These are phyloP conservation scores for Picea abies DNA, from an alignment of 83 land plant species.

Conservation along the genomic window DNA sequence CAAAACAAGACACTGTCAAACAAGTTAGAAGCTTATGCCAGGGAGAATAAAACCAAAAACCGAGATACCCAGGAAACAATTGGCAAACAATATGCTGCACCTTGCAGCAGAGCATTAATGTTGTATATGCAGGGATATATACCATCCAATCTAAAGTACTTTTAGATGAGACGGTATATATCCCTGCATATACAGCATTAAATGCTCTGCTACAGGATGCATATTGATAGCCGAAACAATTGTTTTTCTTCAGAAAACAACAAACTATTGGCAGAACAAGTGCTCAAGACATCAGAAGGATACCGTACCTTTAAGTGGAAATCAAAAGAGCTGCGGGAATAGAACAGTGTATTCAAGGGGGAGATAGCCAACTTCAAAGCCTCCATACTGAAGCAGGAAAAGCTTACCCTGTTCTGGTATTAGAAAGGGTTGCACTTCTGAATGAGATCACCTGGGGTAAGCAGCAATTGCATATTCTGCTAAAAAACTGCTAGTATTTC, in stretches of 20 bases:
- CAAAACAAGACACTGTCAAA: constrained; percentile 36
- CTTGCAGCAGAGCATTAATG: too few species aligned
- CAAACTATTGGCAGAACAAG: constrained; percentile 51
- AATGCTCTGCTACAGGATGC: too few species aligned
- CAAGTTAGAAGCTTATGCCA: background rate
- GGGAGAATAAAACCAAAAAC: background rate
- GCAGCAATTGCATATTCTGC: background rate
- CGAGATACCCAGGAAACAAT: background rate
- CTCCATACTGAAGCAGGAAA: background rate
- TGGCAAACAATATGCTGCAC: too few species aligned
- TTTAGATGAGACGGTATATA: too few species aligned
- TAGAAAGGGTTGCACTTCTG: background rate
- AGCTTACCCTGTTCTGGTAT: background rate
- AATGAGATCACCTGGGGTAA: constrained; percentile 11
- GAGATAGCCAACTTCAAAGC: constrained; percentile 6
- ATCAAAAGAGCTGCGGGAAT: constrained; percentile 32
- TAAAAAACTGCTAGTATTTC: background rate
- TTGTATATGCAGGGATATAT: too few species aligned
- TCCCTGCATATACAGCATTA: too few species aligned
- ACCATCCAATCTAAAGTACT: too few species aligned
- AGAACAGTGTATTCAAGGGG: constrained; percentile 11
- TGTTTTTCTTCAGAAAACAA: constrained; percentile 36
- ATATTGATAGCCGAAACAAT: background rate
- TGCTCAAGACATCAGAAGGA: constrained; percentile 39
- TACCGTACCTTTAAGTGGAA: constrained; percentile 41